phyloP scores from a whole-genome alignment of 139 green algal species.

The Tetradesmus obliquus region DNA sequence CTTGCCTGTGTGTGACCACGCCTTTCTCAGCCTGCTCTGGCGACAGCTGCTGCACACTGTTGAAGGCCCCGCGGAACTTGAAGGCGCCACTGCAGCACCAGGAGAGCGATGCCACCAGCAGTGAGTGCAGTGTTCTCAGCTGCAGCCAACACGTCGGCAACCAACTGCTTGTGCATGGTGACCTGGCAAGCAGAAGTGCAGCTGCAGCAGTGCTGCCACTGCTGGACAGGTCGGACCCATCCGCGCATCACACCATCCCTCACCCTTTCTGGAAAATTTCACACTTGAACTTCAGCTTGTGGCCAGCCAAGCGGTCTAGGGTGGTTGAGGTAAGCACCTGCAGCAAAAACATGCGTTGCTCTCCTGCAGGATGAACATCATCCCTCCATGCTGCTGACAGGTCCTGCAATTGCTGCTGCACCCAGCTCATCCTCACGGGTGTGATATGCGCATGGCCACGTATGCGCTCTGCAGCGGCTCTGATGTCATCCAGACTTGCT shows the following conservation, averaged over 20 bases:
- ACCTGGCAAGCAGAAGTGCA: neutral
- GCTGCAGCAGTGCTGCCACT: neutral
- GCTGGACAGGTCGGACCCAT: neutral
- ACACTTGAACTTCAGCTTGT: slow-evolving; percentile 78
- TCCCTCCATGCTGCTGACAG: neutral
- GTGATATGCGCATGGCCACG: slow-evolving; percentile 51
- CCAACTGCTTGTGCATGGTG: too few relatives aligned
- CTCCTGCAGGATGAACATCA: too few relatives aligned
- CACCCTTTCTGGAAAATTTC: slow-evolving; percentile 73
- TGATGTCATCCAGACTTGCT: slow-evolving; percentile 50
- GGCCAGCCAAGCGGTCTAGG: slow-evolving; percentile 52
- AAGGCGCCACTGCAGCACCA: slow-evolving; percentile 62
- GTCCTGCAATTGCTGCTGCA: neutral
- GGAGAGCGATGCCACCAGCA: too few relatives aligned
- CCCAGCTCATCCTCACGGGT: slow-evolving; percentile 51
- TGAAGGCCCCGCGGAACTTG: slow-evolving; percentile 80
- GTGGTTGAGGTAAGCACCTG: slow-evolving; percentile 51
- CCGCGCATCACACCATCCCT: neutral
- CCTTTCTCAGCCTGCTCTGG: slow-evolving; percentile 61
- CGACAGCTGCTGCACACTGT: slow-evolving; percentile 70
- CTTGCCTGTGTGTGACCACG: slow-evolving; percentile 77
- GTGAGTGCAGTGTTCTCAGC: too few relatives aligned
- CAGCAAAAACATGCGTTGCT: neutral
- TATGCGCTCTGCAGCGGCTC: slow-evolving; percentile 61
- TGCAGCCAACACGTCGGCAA: neutral